Evolutionary conservation across 164 flowering plant genomes (phyloP).

Genomic region (Piper longum): DNA sequence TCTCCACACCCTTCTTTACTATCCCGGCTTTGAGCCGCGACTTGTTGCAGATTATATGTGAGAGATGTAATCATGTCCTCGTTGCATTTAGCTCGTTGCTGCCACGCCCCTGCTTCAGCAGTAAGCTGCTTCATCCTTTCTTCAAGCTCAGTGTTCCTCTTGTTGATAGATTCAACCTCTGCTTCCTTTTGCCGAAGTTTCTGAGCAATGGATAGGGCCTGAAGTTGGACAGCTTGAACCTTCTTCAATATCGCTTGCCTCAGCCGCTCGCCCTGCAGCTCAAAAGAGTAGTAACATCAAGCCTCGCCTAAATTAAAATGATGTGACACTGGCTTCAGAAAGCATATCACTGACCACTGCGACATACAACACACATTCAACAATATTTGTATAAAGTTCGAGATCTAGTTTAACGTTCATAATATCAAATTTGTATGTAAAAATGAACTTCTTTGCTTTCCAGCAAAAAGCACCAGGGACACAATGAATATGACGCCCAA

Average conservation of each 20-base stretch:
- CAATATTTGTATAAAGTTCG: no score
- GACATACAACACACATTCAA: background rate
- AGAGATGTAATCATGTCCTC: slow-evolving; percentile 56
- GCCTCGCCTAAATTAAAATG: background rate
- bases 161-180: slow-evolving; percentile 50
- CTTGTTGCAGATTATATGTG: slow-evolving; percentile 55
- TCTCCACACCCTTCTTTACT: slow-evolving; percentile 89
- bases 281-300: slow-evolving; percentile 1
- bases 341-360: background rate
- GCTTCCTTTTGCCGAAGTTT: slow-evolving; percentile 63
- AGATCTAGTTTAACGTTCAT: no score
- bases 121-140: slow-evolving; percentile 40
- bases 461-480: no score
- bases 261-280: slow-evolving; percentile 49
- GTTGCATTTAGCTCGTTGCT: slow-evolving; percentile 53
- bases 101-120: slow-evolving; percentile 63
- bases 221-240: slow-evolving; percentile 53
- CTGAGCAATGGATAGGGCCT: slow-evolving; percentile 34
- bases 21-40: slow-evolving; percentile 45
- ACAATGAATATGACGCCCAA: no score
- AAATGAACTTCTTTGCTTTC: no score
- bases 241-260: slow-evolving; percentile 53
- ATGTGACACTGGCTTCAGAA: background rate
- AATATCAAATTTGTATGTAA: no score
- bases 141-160: slow-evolving; percentile 60